Base-by-base conservation (phyloP, 768 basidiomycete genomes). In the Panellus pusillus region DNA sequence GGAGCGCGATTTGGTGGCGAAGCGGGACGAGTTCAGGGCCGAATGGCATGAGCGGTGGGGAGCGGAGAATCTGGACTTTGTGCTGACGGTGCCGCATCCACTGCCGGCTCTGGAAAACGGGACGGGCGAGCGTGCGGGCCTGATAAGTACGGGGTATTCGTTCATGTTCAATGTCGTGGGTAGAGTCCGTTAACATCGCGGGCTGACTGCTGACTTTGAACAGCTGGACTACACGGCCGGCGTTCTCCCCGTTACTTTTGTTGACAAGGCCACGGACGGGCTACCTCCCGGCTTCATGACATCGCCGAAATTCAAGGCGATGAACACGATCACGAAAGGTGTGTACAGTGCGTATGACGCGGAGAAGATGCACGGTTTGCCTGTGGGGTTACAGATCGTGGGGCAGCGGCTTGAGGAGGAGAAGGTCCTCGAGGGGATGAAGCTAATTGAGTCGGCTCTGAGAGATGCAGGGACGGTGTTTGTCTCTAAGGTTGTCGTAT, bases 341-440 rank as follows among this genome's bases (percentile, higher is more conserved):
- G 77, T 74, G 3, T 79, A 74, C 56, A 65, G 72, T 0, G 73
- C 77, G 2, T 90, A 89, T 47, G 77, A 87, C 45, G 75, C 80
- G 1, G 69, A 79, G 13, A 74, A 77, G 54, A 87, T 87, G 83
- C 76, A 83, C 52, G 87, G 87, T 7, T 70, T 88, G 5, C 86
- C 88, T 0, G 63, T 89, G 1, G 84, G 85, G 1, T 79, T 88
- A 11, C 86, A 89, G 63, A 66, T 89, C 29, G 75, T 81, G 1
- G 86, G 85, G 1, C 70, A 77, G 41, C 71, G 82, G 38, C 74
- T 87, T 37, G 83, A 87, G 64, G 89, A 90, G 67, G 89, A 91
- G 68, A 83, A 83, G 62, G 86, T 87, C 2, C 57, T 89, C 7
- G 80, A 83, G 61, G 85, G 81, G 2, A 87, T 88, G 82, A 79